phyloP scores from a whole-genome alignment of 2,329 filamentous ascomycete species.

The Helminthosporium solani region DNA sequence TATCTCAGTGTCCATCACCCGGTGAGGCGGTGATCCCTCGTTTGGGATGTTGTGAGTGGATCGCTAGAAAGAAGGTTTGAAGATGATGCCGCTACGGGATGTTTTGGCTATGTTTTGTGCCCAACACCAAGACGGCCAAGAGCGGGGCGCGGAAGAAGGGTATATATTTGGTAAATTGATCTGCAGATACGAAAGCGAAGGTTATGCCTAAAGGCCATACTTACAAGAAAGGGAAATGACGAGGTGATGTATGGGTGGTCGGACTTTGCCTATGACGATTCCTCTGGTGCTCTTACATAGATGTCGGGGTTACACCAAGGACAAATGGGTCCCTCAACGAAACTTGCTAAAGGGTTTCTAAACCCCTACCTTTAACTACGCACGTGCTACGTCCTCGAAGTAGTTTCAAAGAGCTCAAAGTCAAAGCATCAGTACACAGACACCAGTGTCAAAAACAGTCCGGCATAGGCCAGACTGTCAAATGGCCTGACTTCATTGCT shows the following conservation, averaged over 20 bases:
- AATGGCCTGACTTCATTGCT: constrained; percentile 2
- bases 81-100: background rate
- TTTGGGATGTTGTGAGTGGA: background rate
- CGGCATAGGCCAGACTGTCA: constrained; percentile 10
- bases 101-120: constrained; percentile 1
- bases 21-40: background rate
- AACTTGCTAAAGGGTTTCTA: no score
- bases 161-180: background rate
- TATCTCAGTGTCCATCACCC: background rate
- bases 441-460: constrained; percentile 8
- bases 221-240: background rate
- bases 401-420: constrained; percentile 9
- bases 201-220: background rate
- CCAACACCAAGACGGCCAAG: background rate
- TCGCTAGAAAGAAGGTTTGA: background rate
- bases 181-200: background rate
- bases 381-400: constrained; percentile 3
- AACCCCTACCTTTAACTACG: no score
- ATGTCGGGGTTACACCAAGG: constrained; percentile 6
- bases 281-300: constrained; percentile 17
- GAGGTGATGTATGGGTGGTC: background rate
- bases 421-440: constrained; percentile 10
- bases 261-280: constrained; percentile 1
- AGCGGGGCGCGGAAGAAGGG: background rate
- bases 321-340: constrained; percentile 6